Evolutionary conservation across 176 grass and related monocot species (phyloP).

Genomic region (Alopecurus myosuroides): DNA sequence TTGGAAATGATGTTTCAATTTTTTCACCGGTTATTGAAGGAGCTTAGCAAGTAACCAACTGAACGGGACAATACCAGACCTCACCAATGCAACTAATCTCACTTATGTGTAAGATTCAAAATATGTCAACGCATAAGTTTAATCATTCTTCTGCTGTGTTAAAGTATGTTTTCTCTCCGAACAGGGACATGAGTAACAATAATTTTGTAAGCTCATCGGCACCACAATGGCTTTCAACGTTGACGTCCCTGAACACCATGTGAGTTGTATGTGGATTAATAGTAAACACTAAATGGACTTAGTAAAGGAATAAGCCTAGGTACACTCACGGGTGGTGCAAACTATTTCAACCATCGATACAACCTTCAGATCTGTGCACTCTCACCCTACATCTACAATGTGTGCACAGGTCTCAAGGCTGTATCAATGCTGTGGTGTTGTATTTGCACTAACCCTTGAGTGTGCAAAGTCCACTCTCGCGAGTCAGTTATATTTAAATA

Average conservation of each 20-base stretch:
- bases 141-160: not conserved
- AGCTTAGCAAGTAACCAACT: conserved; percentile 52
- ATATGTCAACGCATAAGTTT: not conserved
- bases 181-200: conserved; percentile 69
- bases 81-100: conserved; percentile 34
- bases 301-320: not conserved
- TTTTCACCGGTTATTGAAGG: conserved; percentile 32
- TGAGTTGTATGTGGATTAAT: conserved; percentile 32
- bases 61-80: conserved; percentile 38
- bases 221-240: conserved; percentile 51
- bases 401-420: not conserved
- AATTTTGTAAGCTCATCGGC: conserved; percentile 32
- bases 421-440: not conserved
- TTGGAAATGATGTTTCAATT: not conserved
- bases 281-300: not conserved
- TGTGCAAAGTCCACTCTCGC: not conserved
- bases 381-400: not conserved
- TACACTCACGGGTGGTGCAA: not conserved
- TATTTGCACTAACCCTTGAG: not conserved
- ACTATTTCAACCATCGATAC: not conserved
- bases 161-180: not conserved
- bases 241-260: conserved; percentile 39
- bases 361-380: not conserved
- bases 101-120: conserved; percentile 52
- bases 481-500: not conserved